Conservation (phyloP, 1,284 basidiomycete species). For the Meira nashicola region DNA sequence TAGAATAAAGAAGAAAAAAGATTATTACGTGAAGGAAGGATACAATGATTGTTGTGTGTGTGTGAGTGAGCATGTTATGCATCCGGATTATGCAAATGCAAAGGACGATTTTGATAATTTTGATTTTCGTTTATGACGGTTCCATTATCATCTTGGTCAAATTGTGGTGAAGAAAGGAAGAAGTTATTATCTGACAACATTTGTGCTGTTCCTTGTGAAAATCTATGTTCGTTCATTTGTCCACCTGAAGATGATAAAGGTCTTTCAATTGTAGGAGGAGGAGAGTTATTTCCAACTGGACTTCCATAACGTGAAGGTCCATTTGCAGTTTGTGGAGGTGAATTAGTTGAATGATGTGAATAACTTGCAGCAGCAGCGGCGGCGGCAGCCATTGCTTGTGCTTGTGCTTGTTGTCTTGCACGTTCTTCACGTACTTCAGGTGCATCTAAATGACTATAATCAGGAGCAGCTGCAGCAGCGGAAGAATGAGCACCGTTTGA, state of each 20-base stretch:
- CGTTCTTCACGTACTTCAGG: conserved; percentile 39
- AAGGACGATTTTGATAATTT: not conserved
- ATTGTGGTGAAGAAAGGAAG: not conserved
- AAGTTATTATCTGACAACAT: not conserved
- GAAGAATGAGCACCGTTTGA: conserved; percentile 7
- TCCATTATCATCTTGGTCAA: not conserved
- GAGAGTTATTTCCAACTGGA: not conserved
- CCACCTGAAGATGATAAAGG: not conserved
- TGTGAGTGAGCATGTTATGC: not conserved
- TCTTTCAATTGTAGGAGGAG: not conserved
- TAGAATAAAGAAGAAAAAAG: not conserved
- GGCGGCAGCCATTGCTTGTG: not conserved
- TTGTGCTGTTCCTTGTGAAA: conserved; percentile 6
- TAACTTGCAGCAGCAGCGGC: conserved; percentile 16
- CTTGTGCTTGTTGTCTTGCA: conserved; percentile 32
- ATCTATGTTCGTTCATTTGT: not conserved
- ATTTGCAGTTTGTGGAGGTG: not conserved
- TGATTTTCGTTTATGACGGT: not conserved
- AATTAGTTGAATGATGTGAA: no score
- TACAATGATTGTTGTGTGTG: not conserved
- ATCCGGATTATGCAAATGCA: conserved; percentile 8
- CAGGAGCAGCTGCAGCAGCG: conserved; percentile 12
- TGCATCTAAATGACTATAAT: conserved; percentile 42
- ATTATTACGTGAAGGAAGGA: not conserved
- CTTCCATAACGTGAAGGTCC: not conserved